Conservation (phyloP, 1,139 yeast species). For the Suhomyces yuchorum region DNA sequence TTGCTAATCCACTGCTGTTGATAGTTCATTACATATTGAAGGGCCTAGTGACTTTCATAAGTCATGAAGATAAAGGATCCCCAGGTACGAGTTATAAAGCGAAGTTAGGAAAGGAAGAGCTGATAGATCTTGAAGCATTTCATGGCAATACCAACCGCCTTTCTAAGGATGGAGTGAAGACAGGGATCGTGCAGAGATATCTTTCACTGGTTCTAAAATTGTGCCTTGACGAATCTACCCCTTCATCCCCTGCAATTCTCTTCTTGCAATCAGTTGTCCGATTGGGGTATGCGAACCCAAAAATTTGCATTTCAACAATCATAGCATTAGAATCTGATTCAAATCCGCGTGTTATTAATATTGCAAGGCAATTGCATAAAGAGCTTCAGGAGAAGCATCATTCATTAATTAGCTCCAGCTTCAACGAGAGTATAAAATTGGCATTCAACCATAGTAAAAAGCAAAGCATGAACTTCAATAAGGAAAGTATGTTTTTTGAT, state of each 20-base stretch:
- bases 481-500: constrained; percentile 25
- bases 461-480: constrained; percentile 23
- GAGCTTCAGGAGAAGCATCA: constrained; percentile 67
- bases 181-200: constrained; percentile 69
- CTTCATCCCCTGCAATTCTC: constrained; percentile 52
- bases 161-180: constrained; percentile 69
- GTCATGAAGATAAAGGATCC: constrained; percentile 51
- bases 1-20: constrained; percentile 30
- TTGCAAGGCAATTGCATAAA: constrained; percentile 56
- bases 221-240: constrained; percentile 49
- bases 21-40: constrained; percentile 54
- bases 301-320: constrained; percentile 64
- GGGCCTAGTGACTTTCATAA: constrained; percentile 57
- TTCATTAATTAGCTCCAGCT: constrained; percentile 65
- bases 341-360: constrained; percentile 40
- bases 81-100: constrained; percentile 27
- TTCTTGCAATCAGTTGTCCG: constrained; percentile 57
- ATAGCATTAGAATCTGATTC: constrained; percentile 68
- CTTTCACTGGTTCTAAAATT: constrained; percentile 48
- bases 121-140: constrained; percentile 52
- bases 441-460: constrained; percentile 51
- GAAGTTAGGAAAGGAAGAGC: constrained; percentile 28
- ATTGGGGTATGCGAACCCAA: constrained; percentile 76
- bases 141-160: constrained; percentile 51
- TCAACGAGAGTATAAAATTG: constrained; percentile 61